Evolutionary conservation across 2,329 filamentous ascomycete species (phyloP), one percentile per base, ranked within the genome.

Genomic region (Plectosphaerella cucumerina): DNA sequence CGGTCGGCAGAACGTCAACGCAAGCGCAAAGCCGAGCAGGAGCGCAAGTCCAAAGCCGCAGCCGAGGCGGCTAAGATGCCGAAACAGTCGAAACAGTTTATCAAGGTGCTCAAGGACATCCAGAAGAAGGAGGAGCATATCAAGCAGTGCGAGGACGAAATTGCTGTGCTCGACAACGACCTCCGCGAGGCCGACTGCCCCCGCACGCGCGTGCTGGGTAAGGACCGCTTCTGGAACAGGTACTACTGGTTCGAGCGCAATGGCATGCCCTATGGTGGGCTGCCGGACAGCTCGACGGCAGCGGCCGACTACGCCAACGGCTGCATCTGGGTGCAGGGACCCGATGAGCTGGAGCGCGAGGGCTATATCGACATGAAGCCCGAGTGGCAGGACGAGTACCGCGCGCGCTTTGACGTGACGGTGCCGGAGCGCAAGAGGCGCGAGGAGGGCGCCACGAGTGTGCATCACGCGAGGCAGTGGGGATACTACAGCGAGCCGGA

Each of bases 171-270:
- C 48, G 93, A 97, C 60, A 92, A 95, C 61, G 92, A 97, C 65
- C 77, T 99, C 44, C 88, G 94, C 48, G 93, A 97, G 70, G 91
- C 92, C 39, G 90, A 97, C 68, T 96, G 93, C 61, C 90, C 92
- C 34, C 86, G 94, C 55, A 96, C 92, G 17, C 86, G 90, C 56
- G 85, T 93, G 17, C 77, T 99, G 22, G 94, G 94, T 53, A 93
- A 94, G 66, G 94, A 99, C 70, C 85, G 94, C 43, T 99, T 96
- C 76, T 96, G 93, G 85, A 97, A 99, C 69, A 84, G 93, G 49
- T 99, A 97, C 70, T 97, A 95, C 76, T 99, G 94, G 93, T 97
- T 97, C 67, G 94, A 99, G 70, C 87, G 93, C 56, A 99, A 97
- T 63, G 94, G 92, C 21, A 97, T 97, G 92, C 94, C 94, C 0